Evolutionary conservation across 73 alveolate species (phyloP).

Genomic region (Symbiodinium natans): DNA sequence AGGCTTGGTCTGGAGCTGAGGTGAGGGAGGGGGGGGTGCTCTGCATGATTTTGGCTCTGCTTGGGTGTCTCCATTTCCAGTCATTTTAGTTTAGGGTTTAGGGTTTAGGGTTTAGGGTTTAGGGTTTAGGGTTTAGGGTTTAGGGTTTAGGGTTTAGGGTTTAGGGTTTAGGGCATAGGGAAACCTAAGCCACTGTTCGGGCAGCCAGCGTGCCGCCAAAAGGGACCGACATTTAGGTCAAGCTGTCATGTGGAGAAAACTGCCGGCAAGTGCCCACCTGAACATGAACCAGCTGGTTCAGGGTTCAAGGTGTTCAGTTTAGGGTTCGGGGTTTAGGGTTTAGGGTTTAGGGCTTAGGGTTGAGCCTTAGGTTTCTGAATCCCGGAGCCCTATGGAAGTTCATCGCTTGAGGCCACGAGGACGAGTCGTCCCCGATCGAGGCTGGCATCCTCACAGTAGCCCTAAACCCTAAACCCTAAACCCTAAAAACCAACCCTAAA

Average conservation of each 20-base stretch:
- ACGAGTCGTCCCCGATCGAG: constrained; percentile 18
- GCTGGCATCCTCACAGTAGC: neutral
- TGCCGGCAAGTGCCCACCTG: no score
- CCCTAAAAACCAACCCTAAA: no score
- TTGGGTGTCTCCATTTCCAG: neutral
- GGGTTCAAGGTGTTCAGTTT: neutral
- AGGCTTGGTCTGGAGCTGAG: no score
- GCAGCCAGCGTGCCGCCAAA: no score
- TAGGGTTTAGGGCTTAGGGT: no score
- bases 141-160: neutral
- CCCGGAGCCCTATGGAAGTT: neutral
- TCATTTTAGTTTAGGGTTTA: neutral
- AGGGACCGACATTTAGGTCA: no score
- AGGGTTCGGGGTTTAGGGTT: neutral
- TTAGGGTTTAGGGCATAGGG: neutral
- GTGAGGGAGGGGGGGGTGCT: neutral
- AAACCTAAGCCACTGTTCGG: no score
- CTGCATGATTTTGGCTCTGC: neutral
- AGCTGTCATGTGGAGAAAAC: no score
- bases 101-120: no score
- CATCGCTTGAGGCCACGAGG: neutral
- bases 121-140: neutral
- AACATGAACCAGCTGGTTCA: no score
- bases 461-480: no score
- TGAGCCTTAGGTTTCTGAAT: no score